Base-by-base conservation (phyloP, 352 stramenopile genomes). In the Blastocystis sp. region DNA sequence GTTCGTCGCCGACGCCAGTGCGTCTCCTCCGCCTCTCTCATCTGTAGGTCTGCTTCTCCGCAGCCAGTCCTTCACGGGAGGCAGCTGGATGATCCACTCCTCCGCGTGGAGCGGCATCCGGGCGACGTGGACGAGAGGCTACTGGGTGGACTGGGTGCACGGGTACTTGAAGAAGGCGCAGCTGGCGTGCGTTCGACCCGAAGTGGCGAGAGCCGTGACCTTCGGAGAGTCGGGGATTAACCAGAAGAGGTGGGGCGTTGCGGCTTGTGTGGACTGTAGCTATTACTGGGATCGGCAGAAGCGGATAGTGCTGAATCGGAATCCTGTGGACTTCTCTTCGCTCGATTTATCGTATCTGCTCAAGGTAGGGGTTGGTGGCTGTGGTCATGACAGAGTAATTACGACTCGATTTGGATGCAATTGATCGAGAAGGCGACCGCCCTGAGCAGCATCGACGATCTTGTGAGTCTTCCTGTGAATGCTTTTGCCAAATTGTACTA, bases 81-180 rank as follows among this genome's bases (percentile, higher is more conserved):
- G 96, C 41, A 94, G 94, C 13, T 97, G 94, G 94, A 96, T 96
- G 94, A 92, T 96, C 78, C 92, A 81, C 21, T 90, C 90, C 13
- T 29, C 80, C 19, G 74, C 94, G 12, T 95, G 93, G 93, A 91
- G 74, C 77, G 91, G 93, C 45, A 88, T 93, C 85, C 55, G 82
- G 10, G 39, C 79, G 9, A 90, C 88, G 37, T 94, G 92, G 92
- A 93, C 94, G n/a, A 55, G 89, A 35, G 93, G 89, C 16, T 96
- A 95, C 90, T 97, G 94, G 94, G 94, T 96, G 91, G 94, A 97
- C 90, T 97, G 94, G 94, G 88, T 96, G 13, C 80, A 93, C 39
- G 93, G 95, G 81, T 91, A 92, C 24, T 65, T 78, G 60, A 88
- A 92, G 55, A 91, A 93, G 59, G 35, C 93, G 80, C 92, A 45